phyloP scores from a whole-genome alignment of 2,329 filamentous ascomycete species.

The Arthrobotrys musiformis region DNA sequence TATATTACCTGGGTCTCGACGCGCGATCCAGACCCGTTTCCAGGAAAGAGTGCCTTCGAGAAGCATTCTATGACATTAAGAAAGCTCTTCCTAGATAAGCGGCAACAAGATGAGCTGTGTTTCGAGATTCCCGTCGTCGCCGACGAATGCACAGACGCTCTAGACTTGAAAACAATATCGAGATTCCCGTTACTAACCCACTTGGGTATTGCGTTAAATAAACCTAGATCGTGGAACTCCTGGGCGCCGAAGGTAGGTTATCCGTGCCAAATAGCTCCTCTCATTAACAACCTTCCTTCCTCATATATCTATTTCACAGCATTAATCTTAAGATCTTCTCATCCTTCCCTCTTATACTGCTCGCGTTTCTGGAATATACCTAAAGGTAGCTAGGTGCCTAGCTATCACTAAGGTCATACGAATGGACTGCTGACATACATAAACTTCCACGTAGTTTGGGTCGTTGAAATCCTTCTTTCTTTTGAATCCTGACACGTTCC shows the following conservation, averaged over 20 bases:
- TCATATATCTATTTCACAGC: too few species aligned
- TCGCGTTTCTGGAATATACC: too few species aligned
- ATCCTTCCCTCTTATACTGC: too few species aligned
- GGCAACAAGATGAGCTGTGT: accelerated
- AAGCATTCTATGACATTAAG: not conserved
- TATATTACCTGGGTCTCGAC: not conserved
- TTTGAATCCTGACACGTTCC: not conserved
- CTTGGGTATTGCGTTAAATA: not conserved
- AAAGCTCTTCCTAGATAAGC: not conserved
- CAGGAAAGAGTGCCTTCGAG: not conserved
- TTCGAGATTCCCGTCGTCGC: not conserved
- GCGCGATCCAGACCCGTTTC: not conserved
- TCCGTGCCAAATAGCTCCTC: not conserved
- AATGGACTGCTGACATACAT: not conserved
- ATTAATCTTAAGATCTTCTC: too few species aligned
- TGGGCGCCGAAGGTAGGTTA: not conserved
- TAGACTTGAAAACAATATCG: not conserved
- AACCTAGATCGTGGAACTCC: not conserved
- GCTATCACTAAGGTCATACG: too few species aligned
- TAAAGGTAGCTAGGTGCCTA: too few species aligned
- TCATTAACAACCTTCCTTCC: too few species aligned
- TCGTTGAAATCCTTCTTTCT: conserved; percentile 4
- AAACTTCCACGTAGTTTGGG: not conserved
- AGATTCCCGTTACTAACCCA: not conserved
- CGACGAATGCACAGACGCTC: not conserved